A percentile compares a stretch with the other conserved stretches of the same genome.
These are phyloP conservation scores for Citrullus colocynthis DNA, from an alignment of 306 rosid genomes.

Conservation along the genomic window DNA sequence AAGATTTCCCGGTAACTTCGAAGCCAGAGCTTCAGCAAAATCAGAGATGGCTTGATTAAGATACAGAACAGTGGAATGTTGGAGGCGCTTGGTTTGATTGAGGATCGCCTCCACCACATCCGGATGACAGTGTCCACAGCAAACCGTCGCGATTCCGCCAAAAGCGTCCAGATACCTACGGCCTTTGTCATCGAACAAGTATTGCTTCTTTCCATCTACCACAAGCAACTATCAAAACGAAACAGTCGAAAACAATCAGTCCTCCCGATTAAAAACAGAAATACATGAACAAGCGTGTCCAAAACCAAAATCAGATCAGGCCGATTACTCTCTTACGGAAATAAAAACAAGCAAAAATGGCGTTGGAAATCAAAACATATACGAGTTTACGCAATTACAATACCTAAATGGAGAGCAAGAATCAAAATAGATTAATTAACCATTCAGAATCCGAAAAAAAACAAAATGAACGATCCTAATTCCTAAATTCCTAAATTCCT, in stretches of 20 bases:
- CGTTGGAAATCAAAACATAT: neutral
- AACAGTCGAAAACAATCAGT: neutral
- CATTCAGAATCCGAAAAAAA: neutral
- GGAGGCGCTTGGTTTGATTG: slow-evolving; percentile 52
- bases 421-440: neutral
- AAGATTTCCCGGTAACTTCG: slow-evolving; percentile 75
- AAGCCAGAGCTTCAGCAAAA: slow-evolving; percentile 75
- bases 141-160: slow-evolving; percentile 93
- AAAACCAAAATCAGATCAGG: neutral
- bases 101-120: slow-evolving; percentile 77
- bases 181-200: slow-evolving; percentile 76
- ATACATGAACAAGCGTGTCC: neutral
- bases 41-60: slow-evolving; percentile 66
- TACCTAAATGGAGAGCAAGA: neutral
- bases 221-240: slow-evolving; percentile 44
- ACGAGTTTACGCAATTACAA: neutral
- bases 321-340: neutral
- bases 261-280: neutral
- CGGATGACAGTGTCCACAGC: slow-evolving; percentile 96
- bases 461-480: neutral
- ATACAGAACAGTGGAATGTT: slow-evolving; percentile 80
- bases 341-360: neutral
- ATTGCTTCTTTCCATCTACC: slow-evolving; percentile 80
- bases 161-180: slow-evolving; percentile 76
- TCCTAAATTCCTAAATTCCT: neutral